phyloP scores from a whole-genome alignment of 2,329 filamentous ascomycete genomes.

The Plectosphaerella cucumerina region DNA sequence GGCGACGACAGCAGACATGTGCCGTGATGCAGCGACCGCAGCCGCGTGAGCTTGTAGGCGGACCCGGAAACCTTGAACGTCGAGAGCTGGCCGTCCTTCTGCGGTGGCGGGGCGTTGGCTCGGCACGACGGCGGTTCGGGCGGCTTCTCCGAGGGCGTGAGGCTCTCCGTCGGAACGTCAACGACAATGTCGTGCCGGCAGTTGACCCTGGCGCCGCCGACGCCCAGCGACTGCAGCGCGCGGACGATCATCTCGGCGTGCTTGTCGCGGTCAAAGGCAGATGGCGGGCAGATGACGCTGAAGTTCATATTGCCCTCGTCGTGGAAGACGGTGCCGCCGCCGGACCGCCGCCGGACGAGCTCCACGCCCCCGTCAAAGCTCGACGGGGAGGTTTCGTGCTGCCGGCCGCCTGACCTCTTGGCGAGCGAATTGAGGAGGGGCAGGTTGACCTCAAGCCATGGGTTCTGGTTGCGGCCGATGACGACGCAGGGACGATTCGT shows the following conservation, averaged over 20 bases:
- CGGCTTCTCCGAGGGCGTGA: not conserved
- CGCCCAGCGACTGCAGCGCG: constrained; percentile 62
- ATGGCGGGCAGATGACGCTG: constrained; percentile 79
- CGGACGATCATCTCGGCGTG: constrained; percentile 91
- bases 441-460: constrained; percentile 88
- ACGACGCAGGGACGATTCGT: constrained; percentile 83
- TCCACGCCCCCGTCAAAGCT: constrained; percentile 19
- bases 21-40: constrained; percentile 84
- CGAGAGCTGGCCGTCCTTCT: not conserved
- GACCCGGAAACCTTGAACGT: constrained; percentile 85
- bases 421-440: constrained; percentile 40
- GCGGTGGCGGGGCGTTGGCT: not conserved
- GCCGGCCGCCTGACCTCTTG: not conserved
- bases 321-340: constrained; percentile 92
- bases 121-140: constrained; percentile 5
- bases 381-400: constrained; percentile 11
- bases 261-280: constrained; percentile 73
- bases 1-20: constrained; percentile 80
- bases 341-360: constrained; percentile 79
- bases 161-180: constrained; percentile 27
- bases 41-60: constrained; percentile 85
- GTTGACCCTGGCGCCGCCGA: constrained; percentile 68
- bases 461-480: constrained; percentile 95
- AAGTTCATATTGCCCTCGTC: constrained; percentile 93
- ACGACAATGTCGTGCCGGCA: constrained; percentile 90